A percentile compares a stretch with the other conserved stretches of the same genome.
Conservation (phyloP, 1,284 basidiomycete species). For the Ustilago shanxiensis region DNA sequence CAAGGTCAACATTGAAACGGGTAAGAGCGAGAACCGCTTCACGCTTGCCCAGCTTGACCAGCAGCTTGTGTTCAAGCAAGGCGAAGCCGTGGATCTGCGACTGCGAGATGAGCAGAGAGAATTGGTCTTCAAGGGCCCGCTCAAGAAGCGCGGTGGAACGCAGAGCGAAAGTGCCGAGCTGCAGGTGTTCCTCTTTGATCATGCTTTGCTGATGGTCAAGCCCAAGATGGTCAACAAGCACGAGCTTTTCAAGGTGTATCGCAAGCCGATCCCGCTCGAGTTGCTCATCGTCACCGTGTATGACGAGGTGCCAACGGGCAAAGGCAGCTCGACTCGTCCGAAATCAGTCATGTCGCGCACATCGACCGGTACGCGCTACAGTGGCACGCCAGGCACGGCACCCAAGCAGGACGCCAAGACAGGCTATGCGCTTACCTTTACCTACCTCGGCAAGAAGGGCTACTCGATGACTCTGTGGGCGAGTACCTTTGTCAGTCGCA, state of each 20-base stretch:
- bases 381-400: slow-evolving; percentile 63
- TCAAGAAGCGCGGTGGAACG: slow-evolving; percentile 86
- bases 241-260: slow-evolving; percentile 93
- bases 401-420: slow-evolving; percentile 81
- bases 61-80: slow-evolving; percentile 85
- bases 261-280: slow-evolving; percentile 96
- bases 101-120: slow-evolving; percentile 88
- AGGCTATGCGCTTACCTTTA: slow-evolving; percentile 91
- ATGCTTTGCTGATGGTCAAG: slow-evolving; percentile 95
- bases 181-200: slow-evolving; percentile 95
- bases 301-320: slow-evolving; percentile 75
- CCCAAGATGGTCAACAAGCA: slow-evolving; percentile 85
- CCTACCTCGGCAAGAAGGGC: slow-evolving; percentile 91
- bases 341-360: slow-evolving; percentile 73
- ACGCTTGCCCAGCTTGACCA: slow-evolving; percentile 90
- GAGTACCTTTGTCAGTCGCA: slow-evolving; percentile 83
- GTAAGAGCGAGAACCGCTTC: slow-evolving; percentile 92
- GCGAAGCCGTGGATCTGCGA: slow-evolving; percentile 87
- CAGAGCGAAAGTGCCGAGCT: slow-evolving; percentile 85
- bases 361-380: slow-evolving; percentile 68
- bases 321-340: slow-evolving; percentile 68
- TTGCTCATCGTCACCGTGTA: slow-evolving; percentile 86
- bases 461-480: slow-evolving; percentile 96
- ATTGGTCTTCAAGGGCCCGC: slow-evolving; percentile 90
- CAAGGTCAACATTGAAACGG: slow-evolving; percentile 91